Base-by-base conservation (phyloP, 2,329 filamentous ascomycete genomes). In the Colletotrichum tabaci region DNA sequence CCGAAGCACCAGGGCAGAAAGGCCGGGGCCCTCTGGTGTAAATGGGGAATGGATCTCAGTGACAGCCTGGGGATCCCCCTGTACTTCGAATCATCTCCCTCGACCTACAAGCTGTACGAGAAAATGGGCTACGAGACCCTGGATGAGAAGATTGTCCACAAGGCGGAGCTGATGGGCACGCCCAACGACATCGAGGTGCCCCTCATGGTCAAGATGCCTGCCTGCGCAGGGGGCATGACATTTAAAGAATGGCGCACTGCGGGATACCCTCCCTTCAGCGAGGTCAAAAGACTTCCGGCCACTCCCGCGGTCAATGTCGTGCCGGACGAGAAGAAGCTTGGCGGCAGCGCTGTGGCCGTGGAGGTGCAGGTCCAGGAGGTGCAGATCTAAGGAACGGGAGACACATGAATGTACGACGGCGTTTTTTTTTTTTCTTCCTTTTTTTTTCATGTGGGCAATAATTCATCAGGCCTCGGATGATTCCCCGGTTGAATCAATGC, bases 21-120 rank as follows among this genome's bases (percentile, higher is more conserved):
- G 26, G 81, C 83, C 7, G 85, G 84, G 16, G 79, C 80, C 2
- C 75, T 82, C 26, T 76, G 86, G 55, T 82, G 84, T 67, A 77
- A 85, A 72, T 85, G 81, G 77, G 84, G 83, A 42, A 75, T 78
- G n/a, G 76, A 81, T 23, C 75, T 81, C 53, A 79, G 81, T 66
- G 78, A 83, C 66, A 74, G 80, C 18, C 75, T 80, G 23, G 75
- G 75, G 16, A 71, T 87, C 40, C 84, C 85, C 4, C 77, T 86
- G 4, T 87, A 87, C 77, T 80, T 87, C 50, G 85, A 87, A 75
- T 83, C 84, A 2, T 85, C 84, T 0, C 81, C 79, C 4, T 79
- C 80, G 5, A 84, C 83, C 0, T 77, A 81, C 47, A 77, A 77
- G 9, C 77, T 87, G 38, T 88, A 87, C 75, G 78, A 82, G 68